A percentile compares a stretch with the other conserved stretches of the same genome.
Evolutionary conservation across 768 basidiomycete species (phyloP).

Genomic region (Boletus reticulatus): DNA sequence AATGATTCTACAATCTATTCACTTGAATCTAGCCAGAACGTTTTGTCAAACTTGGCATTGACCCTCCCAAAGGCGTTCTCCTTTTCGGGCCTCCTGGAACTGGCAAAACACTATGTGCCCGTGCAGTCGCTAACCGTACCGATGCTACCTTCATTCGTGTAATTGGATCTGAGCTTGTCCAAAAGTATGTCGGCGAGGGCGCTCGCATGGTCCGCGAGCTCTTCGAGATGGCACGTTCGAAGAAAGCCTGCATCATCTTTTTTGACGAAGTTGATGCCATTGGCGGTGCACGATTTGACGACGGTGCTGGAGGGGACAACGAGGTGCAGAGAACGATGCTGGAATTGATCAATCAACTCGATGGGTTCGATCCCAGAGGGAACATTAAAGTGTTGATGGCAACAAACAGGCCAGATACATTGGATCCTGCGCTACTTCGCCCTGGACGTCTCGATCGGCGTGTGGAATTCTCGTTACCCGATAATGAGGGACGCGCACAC

Average conservation of each 20-base stretch:
- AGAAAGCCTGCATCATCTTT: constrained; percentile 99
- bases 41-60: constrained; percentile 97
- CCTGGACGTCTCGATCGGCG: constrained; percentile 95
- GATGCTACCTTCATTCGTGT: constrained; percentile 99
- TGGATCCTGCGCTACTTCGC: constrained; percentile 93
- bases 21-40: constrained; percentile 82
- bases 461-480: constrained; percentile 94
- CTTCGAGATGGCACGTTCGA: constrained; percentile 98
- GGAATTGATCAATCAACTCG: constrained; percentile 97
- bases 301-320: constrained; percentile 98
- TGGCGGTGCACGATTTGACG: constrained; percentile 96
- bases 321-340: constrained; percentile 99
- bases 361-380: constrained; percentile 98
- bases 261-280: constrained; percentile 99
- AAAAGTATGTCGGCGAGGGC: constrained; percentile 99
- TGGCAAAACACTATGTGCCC: constrained; percentile 98
- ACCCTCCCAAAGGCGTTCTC: constrained; percentile 97
- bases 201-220: constrained; percentile 98
- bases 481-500: constrained; percentile 94
- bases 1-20: constrained; percentile 4
- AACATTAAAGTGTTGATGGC: constrained; percentile 99
- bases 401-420: constrained; percentile 97
- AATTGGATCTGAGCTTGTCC: constrained; percentile 98
- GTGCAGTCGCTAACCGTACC: constrained; percentile 97
- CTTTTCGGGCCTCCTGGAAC: constrained; percentile 95